Base-by-base conservation (phyloP, 2,329 filamentous ascomycete species). In the Tolypocladium guangdongense region DNA sequence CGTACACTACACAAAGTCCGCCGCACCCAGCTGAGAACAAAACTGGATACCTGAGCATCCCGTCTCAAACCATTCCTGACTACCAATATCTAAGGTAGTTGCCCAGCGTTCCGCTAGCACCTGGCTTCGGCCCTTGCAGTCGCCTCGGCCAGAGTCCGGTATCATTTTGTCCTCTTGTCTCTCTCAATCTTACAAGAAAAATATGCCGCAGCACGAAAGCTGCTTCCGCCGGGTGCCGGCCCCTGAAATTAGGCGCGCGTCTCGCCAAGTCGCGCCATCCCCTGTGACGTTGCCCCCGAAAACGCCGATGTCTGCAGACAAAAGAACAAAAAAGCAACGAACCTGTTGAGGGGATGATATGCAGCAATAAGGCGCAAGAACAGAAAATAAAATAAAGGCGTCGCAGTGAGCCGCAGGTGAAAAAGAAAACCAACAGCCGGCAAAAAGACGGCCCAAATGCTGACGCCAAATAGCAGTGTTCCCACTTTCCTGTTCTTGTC, bases 381-480 rank as follows among this genome's bases (percentile, higher is more conserved):
- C 14, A 30, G 20, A 46, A 30, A 52, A 32, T 16, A 36, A 54
- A 47, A 49, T 20, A 20, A 47, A 48, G 4, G 12, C 18, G 43
- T 47, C 43, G 27, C 43, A 33, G 27, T 12, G 18, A 47, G 43
- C 30, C 27, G 16, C 27, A 20, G 18, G 43, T 47, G 16, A 36
- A 30, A 48, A 52, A 45, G 12, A 20, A 49, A 52, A 24, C 11
- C 39, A 37, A 49, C 30, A 33, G 46, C 20, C 20, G 22, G 36
- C 22, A 47, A 53, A 41, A 2, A 52, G 37, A 35, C 24, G 49
- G 22, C 30, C 38, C 46, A 52, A 38, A 57, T 58, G 54, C 57
- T 54, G 51, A 57, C 54, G 57, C 57, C 57, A 57, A 52, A 54
- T 54, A 52, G 46, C 52, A 52, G 35, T 51, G 20, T 43, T 46